Conservation (phyloP, 2,329 filamentous ascomycete genomes). For the Sordariomycetes sp. region DNA sequence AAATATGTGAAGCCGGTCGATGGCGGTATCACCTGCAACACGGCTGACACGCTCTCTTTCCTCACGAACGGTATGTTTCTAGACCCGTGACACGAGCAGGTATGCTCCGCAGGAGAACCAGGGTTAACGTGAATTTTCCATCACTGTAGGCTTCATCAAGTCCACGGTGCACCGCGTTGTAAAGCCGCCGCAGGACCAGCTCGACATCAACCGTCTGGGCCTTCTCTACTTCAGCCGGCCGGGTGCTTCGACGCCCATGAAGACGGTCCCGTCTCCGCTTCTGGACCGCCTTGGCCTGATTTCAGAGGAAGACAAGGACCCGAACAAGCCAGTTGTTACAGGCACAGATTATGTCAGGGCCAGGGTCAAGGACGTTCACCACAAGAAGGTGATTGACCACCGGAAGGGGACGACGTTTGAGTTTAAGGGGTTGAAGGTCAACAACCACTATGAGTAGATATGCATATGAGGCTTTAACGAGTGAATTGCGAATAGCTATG, state of each 20-base stretch:
- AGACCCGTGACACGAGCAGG: neutral
- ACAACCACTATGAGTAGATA: neutral
- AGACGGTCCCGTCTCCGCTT: conserved; percentile 16
- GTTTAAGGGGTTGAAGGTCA: neutral
- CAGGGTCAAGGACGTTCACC: conserved; percentile 7
- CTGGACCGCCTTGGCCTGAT: conserved; percentile 19
- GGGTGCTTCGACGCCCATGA: conserved; percentile 16
- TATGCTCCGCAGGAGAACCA: too few relatives aligned
- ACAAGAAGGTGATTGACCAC: neutral
- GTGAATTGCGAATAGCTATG: too few relatives aligned
- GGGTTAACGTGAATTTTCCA: too few relatives aligned
- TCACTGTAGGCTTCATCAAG: conserved; percentile 16
- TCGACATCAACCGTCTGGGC: conserved; percentile 27
- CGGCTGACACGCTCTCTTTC: conserved; percentile 32
- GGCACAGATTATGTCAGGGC: conserved; percentile 18
- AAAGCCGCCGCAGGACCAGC: conserved; percentile 19
- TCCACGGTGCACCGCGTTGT: conserved; percentile 21
- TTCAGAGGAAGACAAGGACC: conserved; percentile 8
- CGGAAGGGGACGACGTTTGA: neutral
- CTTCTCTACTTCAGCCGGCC: conserved; percentile 35
- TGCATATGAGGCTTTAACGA: too few relatives aligned
- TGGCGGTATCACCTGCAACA: conserved; percentile 34
- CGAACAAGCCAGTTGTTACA: conserved; percentile 11
- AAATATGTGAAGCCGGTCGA: conserved; percentile 15
- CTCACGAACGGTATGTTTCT: conserved; percentile 23